These are phyloP conservation scores for Phytophthora brassicae DNA, from an alignment of 352 stramenopile genomes.

Conservation along the genomic window DNA sequence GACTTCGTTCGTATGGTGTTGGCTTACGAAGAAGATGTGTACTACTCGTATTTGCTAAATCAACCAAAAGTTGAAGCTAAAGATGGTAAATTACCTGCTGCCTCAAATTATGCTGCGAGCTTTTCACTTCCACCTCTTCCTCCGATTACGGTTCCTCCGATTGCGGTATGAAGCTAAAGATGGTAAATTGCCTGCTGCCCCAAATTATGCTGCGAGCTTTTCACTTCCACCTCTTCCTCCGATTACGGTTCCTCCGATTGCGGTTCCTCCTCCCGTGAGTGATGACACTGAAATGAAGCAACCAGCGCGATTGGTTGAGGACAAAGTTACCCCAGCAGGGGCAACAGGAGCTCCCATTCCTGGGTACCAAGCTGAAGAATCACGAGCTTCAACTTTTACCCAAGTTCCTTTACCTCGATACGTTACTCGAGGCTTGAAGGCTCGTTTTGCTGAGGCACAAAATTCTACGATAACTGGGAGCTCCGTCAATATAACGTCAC, in stretches of 20 bases:
- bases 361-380: neutral
- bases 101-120: neutral
- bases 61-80: neutral
- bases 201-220: neutral
- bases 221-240: neutral
- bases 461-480: neutral
- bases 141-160: neutral
- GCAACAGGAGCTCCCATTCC: neutral
- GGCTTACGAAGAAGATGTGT: slow-evolving; percentile 37
- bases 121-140: neutral
- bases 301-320: neutral
- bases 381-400: neutral
- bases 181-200: neutral
- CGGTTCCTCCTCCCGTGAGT: neutral
- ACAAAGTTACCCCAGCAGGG: neutral
- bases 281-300: slow-evolving; percentile 14
- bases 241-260: neutral
- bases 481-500: neutral
- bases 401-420: slow-evolving; percentile 3
- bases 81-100: neutral
- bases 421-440: slow-evolving; percentile 8
- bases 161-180: too few species aligned
- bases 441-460: neutral
- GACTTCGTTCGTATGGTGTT: slow-evolving; percentile 36
- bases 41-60: slow-evolving; percentile 42